Percentiles rank a stretch among this genome's conserved stretches.
These are phyloP conservation scores for Aspergillus steynii DNA, from an alignment of 495 filamentous ascomycete species.

Conservation along the genomic window DNA sequence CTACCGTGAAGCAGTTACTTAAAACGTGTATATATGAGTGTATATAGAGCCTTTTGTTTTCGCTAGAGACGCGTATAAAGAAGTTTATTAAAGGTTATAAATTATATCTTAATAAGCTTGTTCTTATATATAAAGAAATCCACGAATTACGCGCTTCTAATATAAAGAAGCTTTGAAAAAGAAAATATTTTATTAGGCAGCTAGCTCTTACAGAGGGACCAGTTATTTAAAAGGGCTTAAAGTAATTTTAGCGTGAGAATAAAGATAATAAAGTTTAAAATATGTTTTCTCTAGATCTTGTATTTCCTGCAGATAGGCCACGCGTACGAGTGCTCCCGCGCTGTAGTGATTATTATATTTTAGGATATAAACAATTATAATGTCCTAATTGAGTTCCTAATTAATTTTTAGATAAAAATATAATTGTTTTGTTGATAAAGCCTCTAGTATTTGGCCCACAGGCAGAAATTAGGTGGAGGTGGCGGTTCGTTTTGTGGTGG, in stretches of 20 bases:
- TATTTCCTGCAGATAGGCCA: not conserved
- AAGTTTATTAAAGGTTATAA: no score
- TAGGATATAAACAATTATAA: no score
- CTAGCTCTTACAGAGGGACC: not conserved
- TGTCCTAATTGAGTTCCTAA: no score
- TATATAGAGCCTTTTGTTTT: constrained; percentile 1
- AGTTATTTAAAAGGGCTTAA: no score
- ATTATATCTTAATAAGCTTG: no score
- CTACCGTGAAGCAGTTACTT: constrained; percentile 4
- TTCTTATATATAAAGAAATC: constrained; percentile 2
- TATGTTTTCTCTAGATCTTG: not conserved
- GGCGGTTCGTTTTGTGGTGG: not conserved
- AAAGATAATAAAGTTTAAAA: no score
- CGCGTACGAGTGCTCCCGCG: not conserved
- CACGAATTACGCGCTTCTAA: constrained; percentile 3
- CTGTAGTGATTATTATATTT: no score
- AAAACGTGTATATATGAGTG: not conserved
- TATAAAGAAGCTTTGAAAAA: not conserved
- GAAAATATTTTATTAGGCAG: not conserved
- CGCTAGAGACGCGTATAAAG: constrained; percentile 3
- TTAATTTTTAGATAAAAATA: not conserved
- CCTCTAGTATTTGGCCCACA: not conserved
- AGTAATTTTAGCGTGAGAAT: no score
- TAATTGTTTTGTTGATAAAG: not conserved
- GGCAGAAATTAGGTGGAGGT: not conserved